Evolutionary conservation across 2,329 filamentous ascomycete species (phyloP).

Genomic region (Arachnomyces sp.): DNA sequence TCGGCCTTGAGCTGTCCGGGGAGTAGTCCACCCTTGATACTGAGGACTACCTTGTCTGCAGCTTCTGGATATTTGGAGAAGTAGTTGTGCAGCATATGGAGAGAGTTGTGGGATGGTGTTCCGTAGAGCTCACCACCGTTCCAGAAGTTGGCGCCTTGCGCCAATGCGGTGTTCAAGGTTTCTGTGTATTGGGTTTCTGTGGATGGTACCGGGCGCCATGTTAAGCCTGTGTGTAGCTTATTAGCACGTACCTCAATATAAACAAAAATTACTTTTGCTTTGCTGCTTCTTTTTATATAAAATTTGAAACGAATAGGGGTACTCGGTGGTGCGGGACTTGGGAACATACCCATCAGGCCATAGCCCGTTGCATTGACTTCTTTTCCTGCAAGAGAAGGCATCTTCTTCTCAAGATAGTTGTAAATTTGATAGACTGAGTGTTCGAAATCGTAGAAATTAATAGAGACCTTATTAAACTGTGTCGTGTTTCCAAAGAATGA

Average conservation of each 20-base stretch:
- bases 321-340: background rate
- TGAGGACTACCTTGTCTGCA: constrained; percentile 19
- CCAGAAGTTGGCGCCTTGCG: constrained; percentile 24
- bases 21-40: constrained; percentile 21
- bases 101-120: constrained; percentile 22
- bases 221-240: constrained; percentile 15
- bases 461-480: too few species aligned
- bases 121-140: constrained; percentile 29
- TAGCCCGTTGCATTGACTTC: constrained; percentile 17
- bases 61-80: constrained; percentile 22
- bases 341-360: constrained; percentile 18
- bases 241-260: background rate
- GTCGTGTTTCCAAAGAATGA: too few species aligned
- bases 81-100: constrained; percentile 21
- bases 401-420: background rate
- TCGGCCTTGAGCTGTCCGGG: constrained; percentile 31
- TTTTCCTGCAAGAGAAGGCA: constrained; percentile 16
- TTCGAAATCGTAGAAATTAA: too few species aligned
- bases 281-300: background rate
- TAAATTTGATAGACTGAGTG: too few species aligned
- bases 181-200: constrained; percentile 13
- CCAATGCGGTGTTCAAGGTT: constrained; percentile 42
- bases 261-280: background rate
- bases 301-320: too few species aligned
- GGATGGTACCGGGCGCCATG: constrained; percentile 15